These are phyloP conservation scores for Candida neerlandica DNA, from an alignment of 1,139 yeast genomes.

Conservation along the genomic window DNA sequence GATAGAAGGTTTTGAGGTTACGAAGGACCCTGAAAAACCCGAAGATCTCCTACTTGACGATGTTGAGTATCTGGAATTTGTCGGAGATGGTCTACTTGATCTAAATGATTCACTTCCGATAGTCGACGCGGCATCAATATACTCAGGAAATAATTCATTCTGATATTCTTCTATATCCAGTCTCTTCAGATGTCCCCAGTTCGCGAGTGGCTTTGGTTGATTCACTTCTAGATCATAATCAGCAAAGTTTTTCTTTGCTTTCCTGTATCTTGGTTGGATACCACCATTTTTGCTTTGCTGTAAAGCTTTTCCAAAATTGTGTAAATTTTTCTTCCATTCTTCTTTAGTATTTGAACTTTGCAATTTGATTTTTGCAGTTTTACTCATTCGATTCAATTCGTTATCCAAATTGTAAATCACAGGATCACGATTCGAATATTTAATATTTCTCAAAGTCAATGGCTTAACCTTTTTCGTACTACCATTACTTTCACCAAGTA, in stretches of 20 bases:
- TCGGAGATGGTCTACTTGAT: no score
- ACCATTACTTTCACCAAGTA: constrained; percentile 16
- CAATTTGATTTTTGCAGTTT: constrained; percentile 28
- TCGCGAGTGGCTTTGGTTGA: no score
- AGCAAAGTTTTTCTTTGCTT: neutral
- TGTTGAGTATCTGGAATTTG: no score
- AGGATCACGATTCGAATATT: constrained; percentile 26
- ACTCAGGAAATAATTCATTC: no score
- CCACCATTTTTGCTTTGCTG: neutral
- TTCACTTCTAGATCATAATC: constrained; percentile 4
- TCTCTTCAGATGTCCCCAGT: neutral
- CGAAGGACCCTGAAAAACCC: no score
- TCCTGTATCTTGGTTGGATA: neutral
- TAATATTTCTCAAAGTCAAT: constrained; percentile 14
- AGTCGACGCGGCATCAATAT: no score
- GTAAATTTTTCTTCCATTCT: constrained; percentile 12
- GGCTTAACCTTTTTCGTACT: constrained; percentile 13
- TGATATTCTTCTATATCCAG: neutral
- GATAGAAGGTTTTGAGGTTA: no score
- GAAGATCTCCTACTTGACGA: no score
- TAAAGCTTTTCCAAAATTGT: constrained; percentile 3
- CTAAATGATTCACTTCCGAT: no score
- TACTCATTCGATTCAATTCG: constrained; percentile 21
- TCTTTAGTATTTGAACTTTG: constrained; percentile 26
- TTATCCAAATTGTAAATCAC: constrained; percentile 27